Percentiles rank a stretch among this genome's conserved stretches.
These are phyloP conservation scores for Tetrahymena elliotti DNA, from an alignment of 73 alveolate genomes.

Conservation along the genomic window DNA sequence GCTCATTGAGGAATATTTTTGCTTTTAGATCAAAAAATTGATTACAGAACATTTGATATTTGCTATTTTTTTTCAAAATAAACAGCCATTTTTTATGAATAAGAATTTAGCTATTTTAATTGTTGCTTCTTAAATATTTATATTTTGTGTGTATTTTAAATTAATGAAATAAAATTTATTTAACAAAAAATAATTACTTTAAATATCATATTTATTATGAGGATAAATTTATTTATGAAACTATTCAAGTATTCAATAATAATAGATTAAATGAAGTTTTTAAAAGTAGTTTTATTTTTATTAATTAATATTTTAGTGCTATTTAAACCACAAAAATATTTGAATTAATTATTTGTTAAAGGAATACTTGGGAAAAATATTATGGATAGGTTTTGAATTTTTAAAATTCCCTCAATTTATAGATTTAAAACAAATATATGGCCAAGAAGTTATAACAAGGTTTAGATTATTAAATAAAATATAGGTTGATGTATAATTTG, in stretches of 20 bases:
- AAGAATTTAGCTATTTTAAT: too few species aligned
- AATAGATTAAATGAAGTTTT: not conserved
- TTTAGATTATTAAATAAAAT: not conserved
- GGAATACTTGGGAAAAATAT: not conserved
- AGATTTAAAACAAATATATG: not conserved
- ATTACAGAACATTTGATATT: too few species aligned
- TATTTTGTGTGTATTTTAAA: too few species aligned
- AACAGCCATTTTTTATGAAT: too few species aligned
- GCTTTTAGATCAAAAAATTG: too few species aligned
- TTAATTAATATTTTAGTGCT: not conserved
- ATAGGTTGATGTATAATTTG: not conserved
- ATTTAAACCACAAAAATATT: not conserved
- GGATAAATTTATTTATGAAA: too few species aligned
- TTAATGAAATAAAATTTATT: too few species aligned
- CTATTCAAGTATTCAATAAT: not conserved
- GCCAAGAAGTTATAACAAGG: not conserved
- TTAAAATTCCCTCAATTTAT: not conserved
- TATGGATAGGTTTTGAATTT: not conserved
- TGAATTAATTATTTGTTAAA: not conserved
- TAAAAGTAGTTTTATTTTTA: not conserved
- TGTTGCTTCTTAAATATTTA: too few species aligned
- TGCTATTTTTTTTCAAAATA: too few species aligned
- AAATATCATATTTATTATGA: too few species aligned
- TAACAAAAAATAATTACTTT: too few species aligned
- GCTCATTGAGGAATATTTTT: too few species aligned